Percentiles rank a stretch among this genome's conserved stretches.
Evolutionary conservation across 805 yeast species (phyloP).

Genomic region (Komagataella populi): DNA sequence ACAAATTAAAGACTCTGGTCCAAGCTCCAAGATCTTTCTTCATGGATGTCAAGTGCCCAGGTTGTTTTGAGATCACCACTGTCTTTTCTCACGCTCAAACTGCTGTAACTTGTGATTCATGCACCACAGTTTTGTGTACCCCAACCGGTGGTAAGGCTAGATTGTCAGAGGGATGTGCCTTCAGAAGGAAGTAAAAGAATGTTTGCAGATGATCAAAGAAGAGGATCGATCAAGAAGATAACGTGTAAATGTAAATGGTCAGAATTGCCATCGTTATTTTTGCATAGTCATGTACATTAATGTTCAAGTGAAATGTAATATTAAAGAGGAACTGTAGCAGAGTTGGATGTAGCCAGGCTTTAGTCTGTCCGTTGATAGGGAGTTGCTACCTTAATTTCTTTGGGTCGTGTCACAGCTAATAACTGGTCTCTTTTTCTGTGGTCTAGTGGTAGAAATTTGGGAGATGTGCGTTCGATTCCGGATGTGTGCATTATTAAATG

Average conservation of each 20-base stretch:
- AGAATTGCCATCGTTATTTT: not conserved
- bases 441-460: not conserved
- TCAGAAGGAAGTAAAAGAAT: constrained; percentile 84
- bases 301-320: not conserved
- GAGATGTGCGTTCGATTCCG: not conserved
- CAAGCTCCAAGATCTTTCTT: constrained; percentile 97
- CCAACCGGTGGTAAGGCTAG: constrained; percentile 99
- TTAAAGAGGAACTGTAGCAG: not conserved
- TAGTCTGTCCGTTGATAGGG: not conserved
- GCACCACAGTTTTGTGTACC: constrained; percentile 96
- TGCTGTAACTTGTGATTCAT: constrained; percentile 97
- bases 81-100: constrained; percentile 99
- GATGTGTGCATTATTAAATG: not conserved
- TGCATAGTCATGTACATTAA: not conserved
- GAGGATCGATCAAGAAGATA: not conserved
- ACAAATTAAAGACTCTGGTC: constrained; percentile 95
- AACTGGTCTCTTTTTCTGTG: not conserved
- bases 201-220: not conserved
- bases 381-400: not conserved
- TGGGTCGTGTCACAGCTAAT: not conserved
- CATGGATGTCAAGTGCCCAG: constrained; percentile 99
- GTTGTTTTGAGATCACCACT: constrained; percentile 97
- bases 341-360: not conserved
- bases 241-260: not conserved
- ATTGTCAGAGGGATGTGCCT: constrained; percentile 98